A percentile compares a stretch with the other conserved stretches of the same genome.
Evolutionary conservation across 768 basidiomycete genomes (phyloP).

Genomic region (Russula olivacea): DNA sequence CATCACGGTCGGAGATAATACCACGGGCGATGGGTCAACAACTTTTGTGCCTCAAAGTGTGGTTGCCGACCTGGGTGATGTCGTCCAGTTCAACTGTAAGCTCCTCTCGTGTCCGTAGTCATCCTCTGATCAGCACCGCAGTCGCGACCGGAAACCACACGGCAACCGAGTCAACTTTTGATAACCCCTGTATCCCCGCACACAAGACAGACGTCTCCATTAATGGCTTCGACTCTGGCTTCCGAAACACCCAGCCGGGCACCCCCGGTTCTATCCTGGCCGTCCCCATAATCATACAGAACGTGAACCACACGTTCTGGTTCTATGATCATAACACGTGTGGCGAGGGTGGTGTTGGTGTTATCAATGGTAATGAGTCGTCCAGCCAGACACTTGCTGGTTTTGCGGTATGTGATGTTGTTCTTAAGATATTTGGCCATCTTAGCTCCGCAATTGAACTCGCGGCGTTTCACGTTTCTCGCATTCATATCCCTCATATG

Average conservation of each 20-base stretch:
- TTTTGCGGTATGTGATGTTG: constrained; percentile 38
- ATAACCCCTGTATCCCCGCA: constrained; percentile 46
- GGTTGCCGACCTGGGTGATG: constrained; percentile 42
- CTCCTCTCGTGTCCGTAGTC: not conserved
- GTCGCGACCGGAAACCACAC: constrained; percentile 29
- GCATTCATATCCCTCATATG: not conserved
- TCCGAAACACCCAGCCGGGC: constrained; percentile 45
- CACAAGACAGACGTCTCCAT: constrained; percentile 43
- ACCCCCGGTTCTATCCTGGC: constrained; percentile 41
- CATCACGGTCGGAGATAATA: constrained; percentile 44
- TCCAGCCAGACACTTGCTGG: constrained; percentile 35
- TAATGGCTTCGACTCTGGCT: constrained; percentile 55
- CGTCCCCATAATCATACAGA: constrained; percentile 40
- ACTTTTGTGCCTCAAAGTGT: constrained; percentile 45
- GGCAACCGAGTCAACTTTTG: constrained; percentile 53
- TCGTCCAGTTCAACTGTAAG: constrained; percentile 53
- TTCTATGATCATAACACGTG: constrained; percentile 55
- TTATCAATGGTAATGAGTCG: constrained; percentile 48
- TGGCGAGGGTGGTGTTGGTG: constrained; percentile 53
- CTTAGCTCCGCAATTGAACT: constrained; percentile 5
- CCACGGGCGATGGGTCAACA: constrained; percentile 37
- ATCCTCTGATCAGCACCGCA: constrained; percentile 47
- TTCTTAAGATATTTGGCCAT: not conserved
- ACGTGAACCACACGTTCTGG: constrained; percentile 47
- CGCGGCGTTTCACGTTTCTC: constrained; percentile 9